A percentile compares a stretch with the other conserved stretches of the same genome.
These are phyloP conservation scores for Cyberlindnera veronae DNA, from an alignment of 805 yeast species.

Conservation along the genomic window DNA sequence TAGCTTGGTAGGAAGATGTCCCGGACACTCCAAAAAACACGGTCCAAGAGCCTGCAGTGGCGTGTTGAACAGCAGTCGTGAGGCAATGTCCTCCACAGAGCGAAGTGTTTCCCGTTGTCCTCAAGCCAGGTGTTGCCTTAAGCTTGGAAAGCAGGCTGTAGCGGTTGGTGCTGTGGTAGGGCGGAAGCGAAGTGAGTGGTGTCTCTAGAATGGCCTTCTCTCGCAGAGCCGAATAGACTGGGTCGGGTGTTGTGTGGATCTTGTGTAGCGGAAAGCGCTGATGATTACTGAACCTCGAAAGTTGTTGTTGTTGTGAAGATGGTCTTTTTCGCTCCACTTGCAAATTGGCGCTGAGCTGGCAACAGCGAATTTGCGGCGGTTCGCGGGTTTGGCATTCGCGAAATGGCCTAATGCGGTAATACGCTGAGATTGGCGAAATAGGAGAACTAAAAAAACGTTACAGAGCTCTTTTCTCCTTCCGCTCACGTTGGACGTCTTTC, in stretches of 20 bases:
- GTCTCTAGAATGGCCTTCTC: conserved; percentile 1
- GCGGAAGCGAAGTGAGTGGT: conserved; percentile 3
- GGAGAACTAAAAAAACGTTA: too few relatives aligned
- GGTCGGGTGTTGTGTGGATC: neutral
- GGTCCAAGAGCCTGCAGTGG: too few relatives aligned
- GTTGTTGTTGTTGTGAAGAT: conserved; percentile 8
- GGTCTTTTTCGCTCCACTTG: conserved; percentile 4
- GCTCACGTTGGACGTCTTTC: neutral
- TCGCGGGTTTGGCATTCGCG: neutral
- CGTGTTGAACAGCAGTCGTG: too few relatives aligned
- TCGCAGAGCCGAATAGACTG: neutral
- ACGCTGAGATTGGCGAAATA: neutral
- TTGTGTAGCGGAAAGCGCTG: conserved; percentile 1
- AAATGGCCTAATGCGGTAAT: neutral
- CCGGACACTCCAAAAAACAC: too few relatives aligned
- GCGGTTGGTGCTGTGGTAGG: neutral
- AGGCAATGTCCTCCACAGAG: too few relatives aligned
- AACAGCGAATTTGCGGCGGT: neutral
- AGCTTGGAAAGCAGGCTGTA: neutral
- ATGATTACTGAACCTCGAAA: conserved; percentile 6
- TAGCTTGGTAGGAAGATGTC: too few relatives aligned
- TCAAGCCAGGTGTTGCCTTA: neutral
- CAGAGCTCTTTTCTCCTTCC: neutral
- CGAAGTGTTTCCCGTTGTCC: too few relatives aligned
- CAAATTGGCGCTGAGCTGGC: conserved; percentile 1